Evolutionary conservation across 306 rosid genomes (phyloP), one percentile per base, ranked within the genome.

Genomic region (Quercus robur): DNA sequence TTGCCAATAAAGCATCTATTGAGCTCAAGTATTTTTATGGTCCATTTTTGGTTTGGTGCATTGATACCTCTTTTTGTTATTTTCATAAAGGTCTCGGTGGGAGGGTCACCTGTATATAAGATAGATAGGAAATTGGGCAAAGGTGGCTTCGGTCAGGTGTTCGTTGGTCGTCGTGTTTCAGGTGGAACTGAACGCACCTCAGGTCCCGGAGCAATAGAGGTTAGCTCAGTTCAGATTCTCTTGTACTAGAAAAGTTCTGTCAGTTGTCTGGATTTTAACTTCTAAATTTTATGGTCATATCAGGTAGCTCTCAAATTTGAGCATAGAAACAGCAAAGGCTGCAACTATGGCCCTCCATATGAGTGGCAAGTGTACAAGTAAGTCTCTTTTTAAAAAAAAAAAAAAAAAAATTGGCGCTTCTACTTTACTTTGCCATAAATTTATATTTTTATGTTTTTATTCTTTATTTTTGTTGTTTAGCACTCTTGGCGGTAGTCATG

Each of bases 351-450:
- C 20, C 97, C 97, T 82, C 98, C 98, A 2, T 91, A 92, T 18
- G 98, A 94, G 90, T 94, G 98, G 98, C 98, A 92, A 88, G 98
- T 94, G 64, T 94, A 94, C 95, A 92, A 90, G 98, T 94, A 86
- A 49, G 97, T 86, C n/a, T 20, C 19, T 62, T 38, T 2, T 7
- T 7, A 2, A 38, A 25, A 26, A 26, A 26, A 26, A 26, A 25
- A 25, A 25, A 25, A 25, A 25, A 25, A 25, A 25, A 25, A 25
- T 7, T 41, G 46, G 21, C 6, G 7, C 18, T 71, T 68, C 41
- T 56, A 76, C 30, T 59, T 61, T 66, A 58, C 54, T 70, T 33
- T 67, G 4, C n/a, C 28, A 12, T 31, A 11, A 2, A 18, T 20
- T 51, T 38, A 28, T 54, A 26, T 15, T 6, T 59, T n/a, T 12